Base-by-base conservation (phyloP, 2,329 filamentous ascomycete genomes). In the Phialemonium atrogriseum region DNA sequence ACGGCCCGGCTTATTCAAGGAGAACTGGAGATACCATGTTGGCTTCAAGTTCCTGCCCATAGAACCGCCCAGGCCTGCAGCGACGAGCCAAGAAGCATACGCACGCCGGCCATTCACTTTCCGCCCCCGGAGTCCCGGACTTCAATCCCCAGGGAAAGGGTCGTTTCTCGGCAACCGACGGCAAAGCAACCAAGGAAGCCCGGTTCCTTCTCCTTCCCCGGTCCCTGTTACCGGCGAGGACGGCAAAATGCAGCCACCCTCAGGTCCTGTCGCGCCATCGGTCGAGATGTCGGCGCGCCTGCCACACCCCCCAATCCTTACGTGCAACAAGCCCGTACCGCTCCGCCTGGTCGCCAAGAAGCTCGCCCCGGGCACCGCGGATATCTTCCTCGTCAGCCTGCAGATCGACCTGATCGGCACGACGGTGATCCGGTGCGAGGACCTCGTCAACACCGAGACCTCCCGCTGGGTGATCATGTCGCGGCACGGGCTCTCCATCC, bases 41-140 rank as follows among this genome's bases (percentile, higher is more conserved):
- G 76, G 78, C 21, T 81, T 95, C 59, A 89, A 84, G 36, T 91
- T 98, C 52, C 69, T 95, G 22, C 91, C 91, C 5, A 89, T 96
- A 44, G 91, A 98, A 55, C 84, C 86, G 5, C 88, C 89, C 1
- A 70, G 88, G 24, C 76, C 77, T 1, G 63, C 71, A 5, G 62
- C 67, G 27, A 70, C 76, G 1, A 73, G 75, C 15, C 80, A 86
- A 42, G 88, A 96, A 55, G 79, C 82, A 3, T 98, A 85, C 58
- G 91, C 88, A 3, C 70, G 87, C 36, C 73, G 89, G 14, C 74
- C 73, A 0, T 79, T 75, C 42, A 59, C 62, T 16, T 80, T 80
- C 45, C 58, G 58, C 11, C 59, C 68, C 6, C 60, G 60, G 12
- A 51, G 42, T 36, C 54, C 17, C 45, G 38, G 33, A 16, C 41